Evolutionary conservation across 2,329 filamentous ascomycete genomes (phyloP), one percentile per base, ranked within the genome.

Genomic region (Fusarium subtropicale): DNA sequence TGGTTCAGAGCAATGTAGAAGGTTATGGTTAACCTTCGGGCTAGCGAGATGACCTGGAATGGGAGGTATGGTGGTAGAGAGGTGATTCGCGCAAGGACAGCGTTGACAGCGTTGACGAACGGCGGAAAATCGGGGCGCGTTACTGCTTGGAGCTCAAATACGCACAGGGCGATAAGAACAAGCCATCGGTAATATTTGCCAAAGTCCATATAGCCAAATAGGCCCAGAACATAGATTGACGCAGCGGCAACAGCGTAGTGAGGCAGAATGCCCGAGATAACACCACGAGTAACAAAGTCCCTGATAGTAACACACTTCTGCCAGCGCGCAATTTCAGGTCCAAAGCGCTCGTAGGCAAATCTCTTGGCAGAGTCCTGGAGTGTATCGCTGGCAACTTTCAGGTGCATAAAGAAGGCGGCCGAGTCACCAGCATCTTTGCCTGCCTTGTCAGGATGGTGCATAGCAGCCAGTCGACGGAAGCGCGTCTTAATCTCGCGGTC

Each of bases 331-430:
- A 94, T 85, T 30, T 88, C 88, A 1, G 92, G 90, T 1, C 94
- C 94, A 77, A 97, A 94, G 48, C 93, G 89, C 77, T 97, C 93
- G 80, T 97, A 97, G 10, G 93, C 94, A 77, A 96, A 97, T 58
- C 93, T 87, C 75, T 87, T 90, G 1, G 88, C 89, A 4, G 92
- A 88, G 75, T 96, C 89, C n/a, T 88, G 81, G 18, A 97, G 87
- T 1, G 91, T 92, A 74, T 98, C 96, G 75, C 93, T 88, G 8
- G 93, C 94, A 46, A 90, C 83, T 82, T 94, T 95, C 74, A 98
- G 86, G 74, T 92, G 89, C 47, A 97, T 89, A 79, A 97, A 98
- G 80, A 90, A 74, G 56, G 78, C 77, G 33, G 79, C 79, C 12
- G 74, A 72, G 64, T 77, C 76, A 45, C 59, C 68, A 22, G 66